Percentiles rank a stretch among this genome's conserved stretches.
Evolutionary conservation across 352 stramenopile genomes (phyloP).

Genomic region (Globisporangium ultimum): DNA sequence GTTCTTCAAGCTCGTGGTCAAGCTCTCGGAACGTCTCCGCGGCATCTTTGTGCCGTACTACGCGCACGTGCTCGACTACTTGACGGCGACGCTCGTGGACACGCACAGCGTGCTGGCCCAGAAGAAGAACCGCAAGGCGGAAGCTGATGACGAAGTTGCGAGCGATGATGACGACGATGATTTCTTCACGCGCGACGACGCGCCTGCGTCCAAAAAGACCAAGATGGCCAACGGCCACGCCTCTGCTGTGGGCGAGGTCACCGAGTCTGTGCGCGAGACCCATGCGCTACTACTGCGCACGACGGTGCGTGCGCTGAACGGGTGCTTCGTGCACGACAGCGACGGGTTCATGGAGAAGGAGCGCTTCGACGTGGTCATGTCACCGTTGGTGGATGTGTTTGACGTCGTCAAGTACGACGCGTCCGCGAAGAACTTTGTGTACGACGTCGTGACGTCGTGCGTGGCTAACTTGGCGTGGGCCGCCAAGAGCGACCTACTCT

Average conservation of each 20-base stretch:
- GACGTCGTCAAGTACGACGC: conserved; percentile 58
- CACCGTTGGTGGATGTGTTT: conserved; percentile 70
- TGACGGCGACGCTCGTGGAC: conserved; percentile 44
- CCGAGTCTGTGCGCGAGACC: conserved; percentile 26
- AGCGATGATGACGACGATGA: conserved; percentile 48
- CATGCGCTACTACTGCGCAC: conserved; percentile 50
- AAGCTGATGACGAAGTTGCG: conserved; percentile 26
- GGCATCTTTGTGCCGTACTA: conserved; percentile 90
- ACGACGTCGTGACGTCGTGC: conserved; percentile 60
- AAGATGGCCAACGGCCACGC: conserved; percentile 35
- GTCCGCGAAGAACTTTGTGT: conserved; percentile 44
- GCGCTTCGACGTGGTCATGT: conserved; percentile 72
- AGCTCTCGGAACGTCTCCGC: conserved; percentile 75
- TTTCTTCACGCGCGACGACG: conserved; percentile 44
- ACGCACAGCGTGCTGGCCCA: conserved; percentile 46
- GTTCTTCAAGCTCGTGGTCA: conserved; percentile 80
- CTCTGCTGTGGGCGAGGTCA: conserved; percentile 6
- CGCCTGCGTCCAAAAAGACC: conserved; percentile 45
- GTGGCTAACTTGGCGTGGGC: conserved; percentile 84
- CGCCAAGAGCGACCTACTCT: conserved; percentile 84
- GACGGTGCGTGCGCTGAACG: conserved; percentile 68
- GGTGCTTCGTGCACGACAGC: conserved; percentile 83
- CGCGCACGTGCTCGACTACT: conserved; percentile 64
- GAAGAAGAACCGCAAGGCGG: conserved; percentile 27
- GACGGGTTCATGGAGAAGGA: conserved; percentile 89